A percentile compares a stretch with the other conserved stretches of the same genome.
These are phyloP conservation scores for Angophora floribunda DNA, from an alignment of 345 rosid species.

Conservation along the genomic window DNA sequence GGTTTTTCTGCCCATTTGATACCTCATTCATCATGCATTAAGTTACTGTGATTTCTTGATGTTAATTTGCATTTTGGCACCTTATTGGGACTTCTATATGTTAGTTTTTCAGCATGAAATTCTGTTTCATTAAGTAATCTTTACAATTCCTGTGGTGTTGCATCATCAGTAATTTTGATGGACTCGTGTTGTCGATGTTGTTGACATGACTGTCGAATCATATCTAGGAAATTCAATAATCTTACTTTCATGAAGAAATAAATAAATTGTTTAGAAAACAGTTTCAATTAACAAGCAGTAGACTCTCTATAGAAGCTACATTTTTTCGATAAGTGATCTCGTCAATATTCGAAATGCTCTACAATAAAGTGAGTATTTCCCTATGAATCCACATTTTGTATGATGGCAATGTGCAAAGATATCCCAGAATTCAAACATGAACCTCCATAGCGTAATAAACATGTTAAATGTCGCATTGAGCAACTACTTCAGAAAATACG, in stretches of 20 bases:
- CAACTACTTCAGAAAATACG: background rate
- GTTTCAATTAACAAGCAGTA: background rate
- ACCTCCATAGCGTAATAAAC: background rate
- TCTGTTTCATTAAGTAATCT: background rate
- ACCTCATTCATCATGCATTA: background rate
- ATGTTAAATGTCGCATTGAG: background rate
- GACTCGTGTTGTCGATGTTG: background rate
- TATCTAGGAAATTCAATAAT: background rate
- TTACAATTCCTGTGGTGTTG: background rate
- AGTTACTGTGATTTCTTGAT: background rate
- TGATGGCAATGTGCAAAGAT: background rate
- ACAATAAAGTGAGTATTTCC: background rate
- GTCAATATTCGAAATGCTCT: background rate
- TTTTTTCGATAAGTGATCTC: background rate
- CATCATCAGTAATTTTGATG: background rate
- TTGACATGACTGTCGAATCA: background rate
- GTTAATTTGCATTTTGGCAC: background rate
- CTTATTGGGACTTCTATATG: background rate
- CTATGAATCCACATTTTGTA: background rate
- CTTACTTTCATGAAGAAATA: background rate
- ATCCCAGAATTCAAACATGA: background rate
- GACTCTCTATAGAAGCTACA: fast-evolving
- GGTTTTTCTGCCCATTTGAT: background rate
- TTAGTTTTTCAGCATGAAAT: background rate
- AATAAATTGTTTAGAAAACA: background rate